These are phyloP conservation scores for Aspergillus clavatus DNA, from an alignment of 2,329 filamentous ascomycete species.

Conservation along the genomic window DNA sequence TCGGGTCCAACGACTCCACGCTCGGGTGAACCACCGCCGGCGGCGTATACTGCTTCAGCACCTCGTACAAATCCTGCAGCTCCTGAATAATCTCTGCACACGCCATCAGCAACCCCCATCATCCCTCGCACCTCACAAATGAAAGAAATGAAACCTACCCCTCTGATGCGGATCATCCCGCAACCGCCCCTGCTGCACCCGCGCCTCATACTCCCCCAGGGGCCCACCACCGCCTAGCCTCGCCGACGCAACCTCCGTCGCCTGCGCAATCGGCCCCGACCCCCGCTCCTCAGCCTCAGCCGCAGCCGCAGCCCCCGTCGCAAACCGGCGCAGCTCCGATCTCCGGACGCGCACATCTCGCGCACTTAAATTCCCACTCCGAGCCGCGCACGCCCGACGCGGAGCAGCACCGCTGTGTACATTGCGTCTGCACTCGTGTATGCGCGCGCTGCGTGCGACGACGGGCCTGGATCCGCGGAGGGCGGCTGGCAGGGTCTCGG, in stretches of 20 bases:
- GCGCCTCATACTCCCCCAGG: conserved; percentile 78
- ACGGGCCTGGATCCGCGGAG: conserved; percentile 20
- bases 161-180: conserved; percentile 88
- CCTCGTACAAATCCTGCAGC: conserved; percentile 83
- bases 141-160: conserved; percentile 52
- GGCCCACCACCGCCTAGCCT: conserved; percentile 54
- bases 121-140: not conserved
- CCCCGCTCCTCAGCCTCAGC: conserved; percentile 1
- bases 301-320: conserved; percentile 11
- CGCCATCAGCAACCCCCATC: not conserved
- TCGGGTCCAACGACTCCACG: conserved; percentile 61
- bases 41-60: conserved; percentile 68
- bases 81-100: conserved; percentile 73
- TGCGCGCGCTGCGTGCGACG: too few species aligned
- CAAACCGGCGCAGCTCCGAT: conserved; percentile 13
- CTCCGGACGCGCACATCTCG: not conserved
- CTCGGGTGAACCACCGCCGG: conserved; percentile 72
- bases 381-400: not conserved
- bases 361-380: not conserved
- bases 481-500: conserved; percentile 25
- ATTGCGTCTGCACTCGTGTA: conserved; percentile 15
- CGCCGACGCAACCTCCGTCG: not conserved
- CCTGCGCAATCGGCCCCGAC: conserved; percentile 5
- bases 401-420: conserved; percentile 10
- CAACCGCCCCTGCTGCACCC: conserved; percentile 68